A percentile compares a stretch with the other conserved stretches of the same genome.
phyloP scores from a whole-genome alignment of 2,329 filamentous ascomycete genomes.

The Ophiostoma angusticollis region DNA sequence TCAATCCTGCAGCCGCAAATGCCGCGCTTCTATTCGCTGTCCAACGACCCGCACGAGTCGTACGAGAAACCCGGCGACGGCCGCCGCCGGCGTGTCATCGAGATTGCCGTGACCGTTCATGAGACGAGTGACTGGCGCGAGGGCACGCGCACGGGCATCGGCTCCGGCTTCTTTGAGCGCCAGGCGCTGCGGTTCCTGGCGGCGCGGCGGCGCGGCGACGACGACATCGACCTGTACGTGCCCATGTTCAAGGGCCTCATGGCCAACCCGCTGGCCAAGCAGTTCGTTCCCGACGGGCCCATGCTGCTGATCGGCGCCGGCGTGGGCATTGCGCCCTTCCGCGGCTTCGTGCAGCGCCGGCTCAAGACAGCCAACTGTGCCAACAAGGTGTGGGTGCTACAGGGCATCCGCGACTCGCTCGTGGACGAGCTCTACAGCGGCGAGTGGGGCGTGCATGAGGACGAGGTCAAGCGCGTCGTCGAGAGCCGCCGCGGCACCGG shows the following conservation, averaged over 20 bases:
- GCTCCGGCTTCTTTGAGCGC: slow-evolving; percentile 86
- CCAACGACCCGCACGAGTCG: slow-evolving; percentile 79
- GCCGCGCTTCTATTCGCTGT: slow-evolving; percentile 97
- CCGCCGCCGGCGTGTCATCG: slow-evolving; percentile 68
- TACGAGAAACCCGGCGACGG: slow-evolving; percentile 49
- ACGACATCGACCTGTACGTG: slow-evolving; percentile 52
- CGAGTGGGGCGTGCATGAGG: slow-evolving; percentile 89
- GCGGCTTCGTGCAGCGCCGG: slow-evolving; percentile 89
- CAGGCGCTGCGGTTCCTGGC: slow-evolving; percentile 61
- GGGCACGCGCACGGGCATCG: slow-evolving; percentile 66
- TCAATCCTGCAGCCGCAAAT: slow-evolving; percentile 76
- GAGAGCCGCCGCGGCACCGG: slow-evolving; percentile 65
- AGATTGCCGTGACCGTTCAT: slow-evolving; percentile 94
- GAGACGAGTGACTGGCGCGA: slow-evolving; percentile 68
- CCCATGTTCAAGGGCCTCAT: slow-evolving; percentile 99
- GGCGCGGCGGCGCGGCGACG: slow-evolving; percentile 48
- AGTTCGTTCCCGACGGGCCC: slow-evolving; percentile 86
- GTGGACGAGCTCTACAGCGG: slow-evolving; percentile 94
- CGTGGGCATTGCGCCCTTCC: slow-evolving; percentile 93
- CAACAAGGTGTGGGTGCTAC: slow-evolving; percentile 95
- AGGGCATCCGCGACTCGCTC: slow-evolving; percentile 85
- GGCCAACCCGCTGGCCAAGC: slow-evolving; percentile 85
- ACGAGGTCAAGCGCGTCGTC: slow-evolving; percentile 71
- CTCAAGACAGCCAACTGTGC: slow-evolving; percentile 90
- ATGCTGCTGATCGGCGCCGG: slow-evolving; percentile 97